These are phyloP conservation scores for Coemansia sp. DNA, from an alignment of 192 early-diverging fungal species.

Conservation along the genomic window DNA sequence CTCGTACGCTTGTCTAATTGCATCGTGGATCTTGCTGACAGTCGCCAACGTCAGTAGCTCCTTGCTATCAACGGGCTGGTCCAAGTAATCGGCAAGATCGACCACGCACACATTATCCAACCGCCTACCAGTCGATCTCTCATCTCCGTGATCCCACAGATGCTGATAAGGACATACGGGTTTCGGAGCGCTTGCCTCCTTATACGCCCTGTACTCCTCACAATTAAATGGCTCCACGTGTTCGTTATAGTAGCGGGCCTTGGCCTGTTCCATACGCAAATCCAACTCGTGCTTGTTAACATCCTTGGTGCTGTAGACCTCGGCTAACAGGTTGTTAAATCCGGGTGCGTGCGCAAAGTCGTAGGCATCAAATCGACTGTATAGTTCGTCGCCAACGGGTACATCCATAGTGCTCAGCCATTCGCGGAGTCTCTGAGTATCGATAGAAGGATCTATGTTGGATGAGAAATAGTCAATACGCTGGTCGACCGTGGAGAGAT, in stretches of 20 bases:
- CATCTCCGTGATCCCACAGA: slow-evolving; percentile 34
- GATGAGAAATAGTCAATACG: slow-evolving; percentile 34
- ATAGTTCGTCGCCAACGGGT: slow-evolving; percentile 12
- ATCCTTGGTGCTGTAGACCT: slow-evolving; percentile 21
- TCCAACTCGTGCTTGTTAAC: slow-evolving; percentile 30
- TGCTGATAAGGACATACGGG: slow-evolving; percentile 54
- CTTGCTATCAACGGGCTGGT: not conserved
- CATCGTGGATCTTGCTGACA: slow-evolving; percentile 15
- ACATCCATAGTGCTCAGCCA: slow-evolving; percentile 51
- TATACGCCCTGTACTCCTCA: slow-evolving; percentile 23
- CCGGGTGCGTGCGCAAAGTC: slow-evolving; percentile 44
- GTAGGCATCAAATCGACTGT: slow-evolving; percentile 42
- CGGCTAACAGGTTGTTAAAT: slow-evolving; percentile 35
- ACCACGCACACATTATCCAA: slow-evolving; percentile 30
- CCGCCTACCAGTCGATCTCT: slow-evolving; percentile 11
- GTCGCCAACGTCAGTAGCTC: slow-evolving; percentile 16
- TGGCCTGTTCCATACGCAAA: slow-evolving; percentile 46
- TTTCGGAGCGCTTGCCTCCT: slow-evolving; percentile 28
- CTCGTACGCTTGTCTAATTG: slow-evolving; percentile 12
- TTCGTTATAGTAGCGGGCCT: slow-evolving; percentile 36
- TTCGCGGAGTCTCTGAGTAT: slow-evolving; percentile 23
- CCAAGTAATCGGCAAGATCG: slow-evolving; percentile 31
- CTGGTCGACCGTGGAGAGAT: slow-evolving; percentile 12
- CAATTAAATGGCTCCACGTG: slow-evolving; percentile 32
- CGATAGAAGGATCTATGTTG: slow-evolving; percentile 11